Base-by-base conservation (phyloP, 2,329 filamentous ascomycete species). In the Ophidiomyces ophidiicola region DNA sequence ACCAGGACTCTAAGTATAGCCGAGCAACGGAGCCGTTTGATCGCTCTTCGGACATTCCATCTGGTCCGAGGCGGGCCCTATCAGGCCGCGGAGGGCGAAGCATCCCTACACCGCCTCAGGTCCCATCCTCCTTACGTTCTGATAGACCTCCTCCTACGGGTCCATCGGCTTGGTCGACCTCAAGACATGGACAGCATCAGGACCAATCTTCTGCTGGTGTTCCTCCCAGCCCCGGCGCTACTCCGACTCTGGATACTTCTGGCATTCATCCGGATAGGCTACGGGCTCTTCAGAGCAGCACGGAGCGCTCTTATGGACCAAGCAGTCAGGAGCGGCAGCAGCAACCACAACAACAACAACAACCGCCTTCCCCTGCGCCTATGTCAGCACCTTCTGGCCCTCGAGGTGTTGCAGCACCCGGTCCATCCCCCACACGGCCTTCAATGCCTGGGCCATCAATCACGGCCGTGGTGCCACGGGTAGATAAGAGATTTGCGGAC, bases 241-340 rank as follows among this genome's bases (percentile, higher is more conserved):
- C 44, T 14, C 37, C 37, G 5, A 53, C 56, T 8, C 41, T 54
- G 29, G 62, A 67, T 24, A 53, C 59, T 11, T 54, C 59, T 15
- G 68, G 69, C 21, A 64, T 75, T 32, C 71, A 74, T 50, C 71
- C 71, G 7, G 71, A 72, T 48, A 64, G 71, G 25, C 53, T 72
- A 32, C 65, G 62, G 28, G 61, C 63, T 25, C 58, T 67, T 23
- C 59, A 61, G 43, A 47, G 51, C 4, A 45, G 47, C 2, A 48
- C 49, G 18, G 44, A 48, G 24, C 39, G 17, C 1, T 20, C 32
- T 3, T 41, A 18, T 29, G 18, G 25, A 12, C 3, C 33, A 23
- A 36, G 15, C 24, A 30, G 28, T 11, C 19, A 23, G 2, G n/a
- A 24, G 14, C 28, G 17, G 11, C 12, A n/a, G 6, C 35, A 30